phyloP scores from a whole-genome alignment of 768 basidiomycete species.

The Podaxis rugospora region DNA sequence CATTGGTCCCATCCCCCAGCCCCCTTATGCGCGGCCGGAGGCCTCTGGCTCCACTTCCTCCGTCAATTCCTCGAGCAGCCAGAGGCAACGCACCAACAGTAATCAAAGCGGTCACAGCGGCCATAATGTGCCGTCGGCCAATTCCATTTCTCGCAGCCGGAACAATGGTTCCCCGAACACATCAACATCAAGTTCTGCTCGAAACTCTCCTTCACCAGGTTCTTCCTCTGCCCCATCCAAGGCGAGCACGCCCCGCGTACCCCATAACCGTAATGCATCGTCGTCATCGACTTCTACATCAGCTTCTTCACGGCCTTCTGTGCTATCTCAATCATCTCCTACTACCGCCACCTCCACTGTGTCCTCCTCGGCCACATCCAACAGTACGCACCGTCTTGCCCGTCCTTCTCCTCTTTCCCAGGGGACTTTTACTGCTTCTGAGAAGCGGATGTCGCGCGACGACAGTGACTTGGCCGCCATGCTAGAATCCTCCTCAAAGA shows the following conservation, averaged over 20 bases:
- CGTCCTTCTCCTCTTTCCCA: constrained; percentile 72
- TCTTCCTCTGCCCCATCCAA: constrained; percentile 18
- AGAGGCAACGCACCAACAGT: constrained; percentile 68
- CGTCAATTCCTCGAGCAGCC: constrained; percentile 59
- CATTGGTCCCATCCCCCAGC: constrained; percentile 46
- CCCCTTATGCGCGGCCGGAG: constrained; percentile 76
- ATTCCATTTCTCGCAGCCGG: constrained; percentile 33
- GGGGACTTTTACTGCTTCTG: constrained; percentile 54
- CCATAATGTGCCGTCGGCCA: constrained; percentile 29
- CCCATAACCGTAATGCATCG: constrained; percentile 39
- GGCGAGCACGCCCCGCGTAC: constrained; percentile 29
- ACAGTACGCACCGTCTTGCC: constrained; percentile 33
- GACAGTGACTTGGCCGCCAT: constrained; percentile 66
- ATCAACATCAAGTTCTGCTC: constrained; percentile 22
- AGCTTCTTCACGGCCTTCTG: constrained; percentile 24
- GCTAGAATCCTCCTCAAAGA: constrained; percentile 35
- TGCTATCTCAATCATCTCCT: constrained; percentile 20
- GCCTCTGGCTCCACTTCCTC: constrained; percentile 79
- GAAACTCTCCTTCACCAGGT: constrained; percentile 23
- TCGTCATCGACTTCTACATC: constrained; percentile 44
- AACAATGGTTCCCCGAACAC: constrained; percentile 26
- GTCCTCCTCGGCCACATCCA: constrained; percentile 26
- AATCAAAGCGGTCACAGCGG: constrained; percentile 56
- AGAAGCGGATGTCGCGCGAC: constrained; percentile 75
- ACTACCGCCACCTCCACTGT: constrained; percentile 31